phyloP scores from a whole-genome alignment of 2,329 filamentous ascomycete genomes.

The Pseudogymnoascus sp. region DNA sequence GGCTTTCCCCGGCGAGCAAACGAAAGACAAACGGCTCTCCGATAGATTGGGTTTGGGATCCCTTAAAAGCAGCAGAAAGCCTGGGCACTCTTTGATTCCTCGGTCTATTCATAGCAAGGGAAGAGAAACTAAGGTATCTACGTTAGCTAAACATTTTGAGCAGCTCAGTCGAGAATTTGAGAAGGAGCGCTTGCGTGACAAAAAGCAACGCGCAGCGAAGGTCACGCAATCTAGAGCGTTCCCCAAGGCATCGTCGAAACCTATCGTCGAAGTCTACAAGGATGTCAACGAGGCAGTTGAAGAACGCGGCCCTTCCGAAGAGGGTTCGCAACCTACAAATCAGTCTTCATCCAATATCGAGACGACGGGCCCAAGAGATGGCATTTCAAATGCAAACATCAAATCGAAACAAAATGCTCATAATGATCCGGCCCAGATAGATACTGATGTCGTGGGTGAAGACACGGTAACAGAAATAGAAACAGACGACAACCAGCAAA shows the following conservation, averaged over 20 bases:
- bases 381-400: background rate
- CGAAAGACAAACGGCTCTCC: constrained; percentile 62
- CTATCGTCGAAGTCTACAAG: constrained; percentile 91
- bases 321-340: constrained; percentile 38
- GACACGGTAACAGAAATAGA: constrained; percentile 33
- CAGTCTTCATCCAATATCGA: background rate
- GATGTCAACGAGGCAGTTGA: constrained; percentile 90
- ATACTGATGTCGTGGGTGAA: constrained; percentile 22
- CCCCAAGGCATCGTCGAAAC: constrained; percentile 86
- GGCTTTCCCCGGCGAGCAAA: constrained; percentile 19
- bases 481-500: constrained; percentile 37
- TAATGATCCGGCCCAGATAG: constrained; percentile 17
- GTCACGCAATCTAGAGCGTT: constrained; percentile 71
- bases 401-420: background rate
- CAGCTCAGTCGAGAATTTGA: constrained; percentile 95
- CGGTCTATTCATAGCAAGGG: constrained; percentile 69
- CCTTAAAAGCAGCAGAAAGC: constrained; percentile 53
- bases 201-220: constrained; percentile 71
- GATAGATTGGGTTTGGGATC: constrained; percentile 62
- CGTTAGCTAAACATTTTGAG: constrained; percentile 92
- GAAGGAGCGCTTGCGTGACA: constrained; percentile 82
- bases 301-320: constrained; percentile 62
- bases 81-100: constrained; percentile 71
- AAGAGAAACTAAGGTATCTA: constrained; percentile 74
- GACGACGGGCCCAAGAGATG: background rate